A percentile compares a stretch with the other conserved stretches of the same genome.
These are phyloP conservation scores for Citrullus mucosospermus DNA, from an alignment of 306 rosid genomes.

Conservation along the genomic window DNA sequence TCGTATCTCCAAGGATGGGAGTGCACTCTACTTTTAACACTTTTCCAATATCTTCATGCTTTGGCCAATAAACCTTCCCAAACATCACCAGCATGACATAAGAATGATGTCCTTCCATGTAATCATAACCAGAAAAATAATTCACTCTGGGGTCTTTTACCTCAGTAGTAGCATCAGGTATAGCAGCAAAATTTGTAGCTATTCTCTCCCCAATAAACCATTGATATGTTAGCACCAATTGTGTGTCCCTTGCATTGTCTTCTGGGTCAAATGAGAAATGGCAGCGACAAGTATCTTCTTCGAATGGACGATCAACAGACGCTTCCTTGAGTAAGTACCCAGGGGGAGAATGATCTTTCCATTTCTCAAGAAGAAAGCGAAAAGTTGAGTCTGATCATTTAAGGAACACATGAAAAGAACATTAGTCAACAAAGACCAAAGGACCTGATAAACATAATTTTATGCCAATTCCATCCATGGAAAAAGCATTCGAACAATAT, in stretches of 20 bases:
- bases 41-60: conserved; percentile 61
- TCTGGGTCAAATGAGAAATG: conserved; percentile 63
- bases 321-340: conserved; percentile 67
- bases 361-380: conserved; percentile 68
- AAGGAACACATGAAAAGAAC: conserved; percentile 1
- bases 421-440: not conserved
- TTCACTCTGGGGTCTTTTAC: conserved; percentile 20
- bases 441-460: not conserved
- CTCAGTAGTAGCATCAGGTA: conserved; percentile 74
- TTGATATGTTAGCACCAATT: conserved; percentile 58
- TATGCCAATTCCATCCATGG: not conserved
- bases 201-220: conserved; percentile 83
- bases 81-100: conserved; percentile 12
- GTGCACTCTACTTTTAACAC: conserved; percentile 83
- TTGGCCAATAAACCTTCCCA: conserved; percentile 83
- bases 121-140: not conserved
- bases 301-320: conserved; percentile 67
- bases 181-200: conserved; percentile 43
- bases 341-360: conserved; percentile 73
- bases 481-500: not conserved
- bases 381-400: conserved; percentile 59
- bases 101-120: not conserved
- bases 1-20: conserved; percentile 47
- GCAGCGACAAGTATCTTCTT: conserved; percentile 82
- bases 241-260: conserved; percentile 26